Percentiles rank a stretch among this genome's conserved stretches.
Conservation (phyloP, 345 rosid genomes). For the Clausena lansium region DNA sequence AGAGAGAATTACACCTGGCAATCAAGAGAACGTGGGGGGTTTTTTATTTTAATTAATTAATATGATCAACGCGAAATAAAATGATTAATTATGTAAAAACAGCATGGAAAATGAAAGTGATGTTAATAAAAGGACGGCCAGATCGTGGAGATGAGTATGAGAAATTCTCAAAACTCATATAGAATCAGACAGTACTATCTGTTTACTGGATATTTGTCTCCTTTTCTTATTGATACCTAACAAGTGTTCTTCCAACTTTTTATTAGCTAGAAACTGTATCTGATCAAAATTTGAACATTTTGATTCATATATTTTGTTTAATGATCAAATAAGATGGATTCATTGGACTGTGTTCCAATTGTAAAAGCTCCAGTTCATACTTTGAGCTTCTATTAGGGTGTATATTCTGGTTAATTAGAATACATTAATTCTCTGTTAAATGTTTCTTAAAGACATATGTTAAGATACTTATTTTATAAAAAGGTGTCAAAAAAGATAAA, state of each 20-base stretch:
- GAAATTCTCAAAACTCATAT: conserved; percentile 9
- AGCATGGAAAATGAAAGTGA: conserved; percentile 10
- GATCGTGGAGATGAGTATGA: conserved; percentile 28
- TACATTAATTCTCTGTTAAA: too few relatives aligned
- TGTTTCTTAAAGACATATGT: too few relatives aligned
- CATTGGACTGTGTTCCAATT: too few relatives aligned
- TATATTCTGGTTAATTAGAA: too few relatives aligned
- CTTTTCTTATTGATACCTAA: background rate
- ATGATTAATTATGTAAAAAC: background rate
- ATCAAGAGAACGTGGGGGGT: conserved; percentile 25
- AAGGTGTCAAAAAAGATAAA: too few relatives aligned
- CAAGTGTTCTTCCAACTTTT: background rate
- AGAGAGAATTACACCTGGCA: conserved; percentile 25
- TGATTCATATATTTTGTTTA: background rate
- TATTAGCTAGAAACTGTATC: background rate
- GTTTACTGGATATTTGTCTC: conserved; percentile 22
- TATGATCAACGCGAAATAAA: background rate
- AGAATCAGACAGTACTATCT: conserved; percentile 26
- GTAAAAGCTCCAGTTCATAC: too few relatives aligned
- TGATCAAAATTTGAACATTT: background rate
- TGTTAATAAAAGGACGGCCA: conserved; percentile 16
- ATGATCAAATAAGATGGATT: background rate
- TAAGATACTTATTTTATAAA: too few relatives aligned
- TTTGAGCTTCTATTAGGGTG: too few relatives aligned
- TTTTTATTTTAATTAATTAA: background rate